Evolutionary conservation across 169 alveolate genomes (phyloP).

Genomic region (Cyclospora cayetanensis): DNA sequence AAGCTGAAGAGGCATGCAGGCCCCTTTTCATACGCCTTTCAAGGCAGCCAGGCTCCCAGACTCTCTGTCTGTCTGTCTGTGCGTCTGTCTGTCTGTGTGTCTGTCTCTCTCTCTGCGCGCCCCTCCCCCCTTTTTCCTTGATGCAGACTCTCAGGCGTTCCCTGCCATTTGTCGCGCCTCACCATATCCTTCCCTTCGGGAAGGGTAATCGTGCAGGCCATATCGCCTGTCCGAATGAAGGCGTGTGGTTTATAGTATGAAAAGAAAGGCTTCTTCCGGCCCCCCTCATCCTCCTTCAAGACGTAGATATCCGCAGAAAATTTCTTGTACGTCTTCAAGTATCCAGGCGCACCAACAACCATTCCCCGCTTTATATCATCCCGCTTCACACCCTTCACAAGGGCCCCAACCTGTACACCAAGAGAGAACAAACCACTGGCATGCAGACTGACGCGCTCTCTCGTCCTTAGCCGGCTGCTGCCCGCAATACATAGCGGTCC

Average conservation of each 20-base stretch:
- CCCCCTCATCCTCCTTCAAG: slow-evolving; percentile 95
- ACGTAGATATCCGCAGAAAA: slow-evolving; percentile 91
- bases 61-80: too few relatives aligned
- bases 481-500: too few relatives aligned
- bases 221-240: slow-evolving; percentile 95
- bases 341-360: slow-evolving; percentile 89
- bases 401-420: slow-evolving; percentile 84
- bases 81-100: too few relatives aligned
- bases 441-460: too few relatives aligned
- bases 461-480: too few relatives aligned
- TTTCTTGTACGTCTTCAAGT: slow-evolving; percentile 82
- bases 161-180: too few relatives aligned
- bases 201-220: slow-evolving; percentile 89
- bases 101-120: too few relatives aligned
- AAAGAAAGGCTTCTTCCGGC: slow-evolving; percentile 94
- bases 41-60: too few relatives aligned
- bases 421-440: not conserved
- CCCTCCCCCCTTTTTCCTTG: too few relatives aligned
- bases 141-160: too few relatives aligned
- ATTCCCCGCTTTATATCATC: slow-evolving; percentile 85
- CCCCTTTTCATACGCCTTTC: too few relatives aligned
- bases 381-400: slow-evolving; percentile 88
- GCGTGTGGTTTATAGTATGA: slow-evolving; percentile 95
- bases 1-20: too few relatives aligned
- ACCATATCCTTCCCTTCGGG: slow-evolving; percentile 89